A percentile compares a stretch with the other conserved stretches of the same genome.
Conservation (phyloP, 768 basidiomycete species). For the Thelephora ganbajun region DNA sequence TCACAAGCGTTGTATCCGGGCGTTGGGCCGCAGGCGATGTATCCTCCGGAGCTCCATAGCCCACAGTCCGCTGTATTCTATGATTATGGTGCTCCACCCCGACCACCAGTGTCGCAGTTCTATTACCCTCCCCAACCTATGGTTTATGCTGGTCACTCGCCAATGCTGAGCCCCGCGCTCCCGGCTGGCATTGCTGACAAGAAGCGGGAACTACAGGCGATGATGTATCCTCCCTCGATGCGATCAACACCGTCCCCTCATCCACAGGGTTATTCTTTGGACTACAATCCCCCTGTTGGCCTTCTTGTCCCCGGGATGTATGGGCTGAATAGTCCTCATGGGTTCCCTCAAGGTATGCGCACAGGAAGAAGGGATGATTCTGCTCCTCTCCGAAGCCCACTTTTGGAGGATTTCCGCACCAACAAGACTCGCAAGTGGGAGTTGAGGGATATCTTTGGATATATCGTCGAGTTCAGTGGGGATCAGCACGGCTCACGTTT, state of each 20-base stretch:
- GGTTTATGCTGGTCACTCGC: slow-evolving; percentile 42
- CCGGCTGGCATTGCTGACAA: slow-evolving; percentile 33
- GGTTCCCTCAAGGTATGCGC: slow-evolving; percentile 26
- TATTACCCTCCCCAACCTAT: slow-evolving; percentile 48
- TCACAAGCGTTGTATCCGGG: slow-evolving; percentile 36
- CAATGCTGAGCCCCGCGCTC: slow-evolving; percentile 35
- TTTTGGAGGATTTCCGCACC: slow-evolving; percentile 76
- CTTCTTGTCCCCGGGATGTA: slow-evolving; percentile 27
- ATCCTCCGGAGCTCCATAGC: slow-evolving; percentile 27
- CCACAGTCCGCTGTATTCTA: slow-evolving; percentile 45
- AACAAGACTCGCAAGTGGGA: slow-evolving; percentile 76
- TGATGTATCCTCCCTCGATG: slow-evolving; percentile 26
- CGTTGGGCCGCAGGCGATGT: slow-evolving; percentile 26
- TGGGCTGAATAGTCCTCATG: slow-evolving; percentile 17
- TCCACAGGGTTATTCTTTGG: slow-evolving; percentile 31
- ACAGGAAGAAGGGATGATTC: slow-evolving; percentile 30
- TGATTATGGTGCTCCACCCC: slow-evolving; percentile 35
- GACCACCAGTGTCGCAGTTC: slow-evolving; percentile 39
- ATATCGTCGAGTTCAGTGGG: slow-evolving; percentile 81
- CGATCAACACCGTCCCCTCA: slow-evolving; percentile 30
- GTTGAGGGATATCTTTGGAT: slow-evolving; percentile 67
- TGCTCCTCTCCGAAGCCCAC: slow-evolving; percentile 42
- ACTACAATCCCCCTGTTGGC: slow-evolving; percentile 34
- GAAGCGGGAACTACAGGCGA: slow-evolving; percentile 44
- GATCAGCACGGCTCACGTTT: slow-evolving; percentile 99